Conservation (phyloP, 2,329 filamentous ascomycete genomes). For the Aulographum hederae region DNA sequence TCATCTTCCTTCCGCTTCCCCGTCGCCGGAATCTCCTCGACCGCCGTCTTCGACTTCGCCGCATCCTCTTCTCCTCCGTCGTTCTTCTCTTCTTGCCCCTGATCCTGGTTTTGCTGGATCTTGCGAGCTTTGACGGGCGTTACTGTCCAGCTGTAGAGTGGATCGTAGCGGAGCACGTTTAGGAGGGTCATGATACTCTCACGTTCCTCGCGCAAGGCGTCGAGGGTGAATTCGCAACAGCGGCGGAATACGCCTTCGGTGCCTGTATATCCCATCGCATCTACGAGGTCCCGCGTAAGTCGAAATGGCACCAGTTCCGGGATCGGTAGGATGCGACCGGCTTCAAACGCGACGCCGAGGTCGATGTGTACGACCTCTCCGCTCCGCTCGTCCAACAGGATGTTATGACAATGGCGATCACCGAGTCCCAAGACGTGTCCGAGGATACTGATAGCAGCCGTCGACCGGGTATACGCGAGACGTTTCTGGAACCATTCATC, state of each 20-base stretch:
- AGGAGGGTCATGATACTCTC: slow-evolving; percentile 98
- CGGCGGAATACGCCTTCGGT: slow-evolving; percentile 92
- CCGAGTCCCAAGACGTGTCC: slow-evolving; percentile 85
- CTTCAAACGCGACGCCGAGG: slow-evolving; percentile 90
- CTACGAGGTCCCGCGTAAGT: slow-evolving; percentile 81
- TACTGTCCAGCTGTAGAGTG: slow-evolving; percentile 87
- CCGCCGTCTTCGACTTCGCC: no score
- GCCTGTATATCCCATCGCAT: slow-evolving; percentile 89
- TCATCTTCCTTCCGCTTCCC: slow-evolving; percentile 29
- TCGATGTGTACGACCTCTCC: slow-evolving; percentile 97
- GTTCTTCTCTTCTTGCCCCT: no score
- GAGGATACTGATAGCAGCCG: slow-evolving; percentile 86
- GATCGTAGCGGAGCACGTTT: slow-evolving; percentile 95
- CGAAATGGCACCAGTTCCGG: slow-evolving; percentile 94
- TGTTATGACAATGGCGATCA: slow-evolving; percentile 92
- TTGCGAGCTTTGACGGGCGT: slow-evolving; percentile 48
- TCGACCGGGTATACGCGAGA: slow-evolving; percentile 81
- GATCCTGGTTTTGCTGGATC: slow-evolving; percentile 48
- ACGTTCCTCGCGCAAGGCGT: slow-evolving; percentile 83
- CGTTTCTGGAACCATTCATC: slow-evolving; percentile 90
- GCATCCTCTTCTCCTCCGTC: slow-evolving; percentile 16
- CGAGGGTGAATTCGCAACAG: slow-evolving; percentile 96
- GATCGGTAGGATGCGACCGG: slow-evolving; percentile 82
- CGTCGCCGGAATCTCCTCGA: slow-evolving; percentile 13
- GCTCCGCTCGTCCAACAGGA: slow-evolving; percentile 72